Conservation (phyloP, 75 land plant genomes). For the Cunninghamia lanceolata region DNA sequence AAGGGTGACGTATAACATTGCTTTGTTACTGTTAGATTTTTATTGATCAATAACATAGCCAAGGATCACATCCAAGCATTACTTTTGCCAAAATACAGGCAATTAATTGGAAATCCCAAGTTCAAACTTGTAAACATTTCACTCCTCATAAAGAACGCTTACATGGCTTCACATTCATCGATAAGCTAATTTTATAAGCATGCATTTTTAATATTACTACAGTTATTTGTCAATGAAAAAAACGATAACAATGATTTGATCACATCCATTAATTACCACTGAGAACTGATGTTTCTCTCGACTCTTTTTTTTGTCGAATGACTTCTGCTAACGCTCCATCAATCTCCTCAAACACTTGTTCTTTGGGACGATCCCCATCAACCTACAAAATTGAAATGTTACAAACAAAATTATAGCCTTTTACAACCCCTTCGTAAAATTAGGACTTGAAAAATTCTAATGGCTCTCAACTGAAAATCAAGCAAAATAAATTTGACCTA, state of each 20-base stretch:
- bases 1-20: not conserved
- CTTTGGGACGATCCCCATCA: slow-evolving; percentile 70
- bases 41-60: not conserved
- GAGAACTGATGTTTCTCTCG: slow-evolving; percentile 24
- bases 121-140: not conserved
- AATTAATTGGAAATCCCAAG: not conserved
- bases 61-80: not conserved
- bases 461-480: not conserved
- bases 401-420: not conserved
- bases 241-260: not conserved
- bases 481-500: not conserved
- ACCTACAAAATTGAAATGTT: slow-evolving; percentile 38
- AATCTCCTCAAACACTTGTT: slow-evolving; percentile 72
- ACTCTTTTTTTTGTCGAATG: slow-evolving; percentile 24
- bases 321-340: slow-evolving; percentile 32
- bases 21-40: not conserved
- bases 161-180: not conserved
- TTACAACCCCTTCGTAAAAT: not conserved
- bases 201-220: not conserved
- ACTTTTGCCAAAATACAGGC: not conserved
- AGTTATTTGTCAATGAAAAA: not conserved
- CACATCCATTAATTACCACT: not conserved
- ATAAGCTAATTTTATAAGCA: not conserved
- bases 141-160: not conserved
- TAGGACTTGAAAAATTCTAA: not conserved